Evolutionary conservation across 768 basidiomycete species (phyloP), one percentile per base, ranked within the genome.

Genomic region (Mrakia blollopis): DNA sequence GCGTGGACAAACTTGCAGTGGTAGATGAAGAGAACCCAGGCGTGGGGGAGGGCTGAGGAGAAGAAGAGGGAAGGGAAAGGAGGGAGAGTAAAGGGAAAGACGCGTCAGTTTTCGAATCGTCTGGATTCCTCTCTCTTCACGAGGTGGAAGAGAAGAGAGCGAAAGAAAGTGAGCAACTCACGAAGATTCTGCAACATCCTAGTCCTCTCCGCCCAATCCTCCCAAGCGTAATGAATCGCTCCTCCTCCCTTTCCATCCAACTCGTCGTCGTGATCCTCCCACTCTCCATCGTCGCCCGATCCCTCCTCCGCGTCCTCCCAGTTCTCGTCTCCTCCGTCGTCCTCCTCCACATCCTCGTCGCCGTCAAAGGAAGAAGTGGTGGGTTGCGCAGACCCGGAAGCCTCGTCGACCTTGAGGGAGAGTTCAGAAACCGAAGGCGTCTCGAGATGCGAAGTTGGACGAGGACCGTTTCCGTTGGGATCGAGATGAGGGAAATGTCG

Each of bases 21-120:
- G 63, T 77, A 77, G 37, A 77, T 71, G 57, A 73, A 77, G 35
- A 77, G 71, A 0, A 77, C 76, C 76, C 70, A 73, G 16, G 63
- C 35, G 69, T 72, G 57, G 37, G 65, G 65, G 23, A 70, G 57
- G 73, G 60, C 73, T 62, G 14, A 7, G 1, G 16, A 30, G 13
- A 44, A 39, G 54, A n/a, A 37, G 44, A 32, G 16, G 25, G 35
- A 52, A 23, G 16, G 1, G 16, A 30, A n/a, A 44, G 60, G 54
- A n/a, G 7, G 37, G 37, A 41, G 13, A 60, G n/a, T 4, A 37
- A 63, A 32, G 16, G 25, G 35, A 52, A 23, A 7, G 35, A 39
- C 28, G 57, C 57, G 57, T 57, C 57, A n/a, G 25, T 25, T 28
- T 57, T 10, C 18, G 23, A n/a, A n/a, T 13, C 7, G 11, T 57